Conservation (phyloP, 164 flowering plant genomes). For the Vitis cinerea region DNA sequence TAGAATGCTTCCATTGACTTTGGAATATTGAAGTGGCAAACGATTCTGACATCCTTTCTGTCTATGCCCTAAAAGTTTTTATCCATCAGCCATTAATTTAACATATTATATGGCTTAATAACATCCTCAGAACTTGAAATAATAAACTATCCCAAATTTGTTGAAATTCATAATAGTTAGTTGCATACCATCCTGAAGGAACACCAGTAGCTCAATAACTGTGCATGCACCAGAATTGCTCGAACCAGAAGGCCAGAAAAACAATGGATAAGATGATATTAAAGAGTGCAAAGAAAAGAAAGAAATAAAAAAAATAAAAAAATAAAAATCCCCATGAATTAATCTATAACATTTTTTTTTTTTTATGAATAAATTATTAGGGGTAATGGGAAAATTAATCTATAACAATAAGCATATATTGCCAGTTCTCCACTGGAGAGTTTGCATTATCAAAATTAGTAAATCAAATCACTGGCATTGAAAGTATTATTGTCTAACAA, state of each 20-base stretch:
- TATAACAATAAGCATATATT: not conserved
- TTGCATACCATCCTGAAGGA: slow-evolving; percentile 75
- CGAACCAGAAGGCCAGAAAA: slow-evolving; percentile 24
- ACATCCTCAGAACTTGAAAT: not conserved
- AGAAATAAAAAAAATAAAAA: not conserved
- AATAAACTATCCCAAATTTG: not conserved
- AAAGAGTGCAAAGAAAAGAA: slow-evolving; percentile 3
- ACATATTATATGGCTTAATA: not conserved
- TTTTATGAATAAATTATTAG: too few species aligned
- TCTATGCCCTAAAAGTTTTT: slow-evolving; percentile 70
- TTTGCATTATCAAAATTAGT: too few species aligned
- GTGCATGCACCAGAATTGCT: slow-evolving; percentile 28
- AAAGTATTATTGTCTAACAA: too few species aligned
- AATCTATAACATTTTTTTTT: not conserved
- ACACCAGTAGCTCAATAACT: slow-evolving; percentile 23
- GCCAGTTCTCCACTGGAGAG: not conserved
- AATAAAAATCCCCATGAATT: not conserved
- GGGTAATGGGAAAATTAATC: not conserved
- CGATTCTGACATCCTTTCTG: slow-evolving; percentile 83
- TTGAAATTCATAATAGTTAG: not conserved
- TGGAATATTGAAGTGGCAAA: slow-evolving; percentile 89
- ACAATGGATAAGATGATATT: slow-evolving; percentile 2
- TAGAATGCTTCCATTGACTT: slow-evolving; percentile 96
- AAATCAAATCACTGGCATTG: too few species aligned
- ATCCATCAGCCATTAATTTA: slow-evolving; percentile 6